A percentile compares a stretch with the other conserved stretches of the same genome.
These are phyloP conservation scores for Albophoma yamanashiensis DNA, from an alignment of 2,329 filamentous ascomycete genomes.

Conservation along the genomic window DNA sequence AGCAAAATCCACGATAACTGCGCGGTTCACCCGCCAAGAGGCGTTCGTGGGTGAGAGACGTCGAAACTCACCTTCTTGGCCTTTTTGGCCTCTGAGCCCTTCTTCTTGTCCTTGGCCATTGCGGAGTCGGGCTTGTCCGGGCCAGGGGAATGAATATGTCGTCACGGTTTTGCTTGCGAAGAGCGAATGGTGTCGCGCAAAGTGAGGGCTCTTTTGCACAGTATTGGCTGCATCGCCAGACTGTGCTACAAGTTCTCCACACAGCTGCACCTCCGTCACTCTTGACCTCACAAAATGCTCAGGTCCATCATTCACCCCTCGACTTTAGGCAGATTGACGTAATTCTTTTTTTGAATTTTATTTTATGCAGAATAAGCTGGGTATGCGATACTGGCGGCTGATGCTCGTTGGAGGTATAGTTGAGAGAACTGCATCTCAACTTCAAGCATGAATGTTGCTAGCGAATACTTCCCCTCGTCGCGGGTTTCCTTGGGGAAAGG, in stretches of 20 bases:
- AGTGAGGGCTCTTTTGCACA: not conserved
- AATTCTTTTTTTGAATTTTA: not conserved
- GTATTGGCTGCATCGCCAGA: not conserved
- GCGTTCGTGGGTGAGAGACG: not conserved
- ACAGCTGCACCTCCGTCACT: not conserved
- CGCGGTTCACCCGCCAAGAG: not conserved
- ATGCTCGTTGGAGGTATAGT: not conserved
- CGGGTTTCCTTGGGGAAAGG: too few species aligned
- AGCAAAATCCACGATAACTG: not conserved
- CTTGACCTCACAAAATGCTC: not conserved
- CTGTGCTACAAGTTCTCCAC: not conserved
- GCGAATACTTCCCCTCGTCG: not conserved
- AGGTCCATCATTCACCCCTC: not conserved
- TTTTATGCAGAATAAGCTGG: not conserved
- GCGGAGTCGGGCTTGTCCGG: not conserved
- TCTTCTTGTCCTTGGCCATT: conserved; percentile 46
- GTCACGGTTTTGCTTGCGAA: not conserved
- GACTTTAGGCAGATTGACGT: not conserved
- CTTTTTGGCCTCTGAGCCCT: conserved; percentile 36
- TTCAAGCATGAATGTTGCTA: too few species aligned
- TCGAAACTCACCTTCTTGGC: conserved; percentile 31
- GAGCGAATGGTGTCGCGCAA: not conserved
- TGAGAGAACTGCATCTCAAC: not conserved
- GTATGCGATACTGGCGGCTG: not conserved
- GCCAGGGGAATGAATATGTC: not conserved